Evolutionary conservation across 2,329 filamentous ascomycete species (phyloP).

Genomic region (Canariomyces notabilis): DNA sequence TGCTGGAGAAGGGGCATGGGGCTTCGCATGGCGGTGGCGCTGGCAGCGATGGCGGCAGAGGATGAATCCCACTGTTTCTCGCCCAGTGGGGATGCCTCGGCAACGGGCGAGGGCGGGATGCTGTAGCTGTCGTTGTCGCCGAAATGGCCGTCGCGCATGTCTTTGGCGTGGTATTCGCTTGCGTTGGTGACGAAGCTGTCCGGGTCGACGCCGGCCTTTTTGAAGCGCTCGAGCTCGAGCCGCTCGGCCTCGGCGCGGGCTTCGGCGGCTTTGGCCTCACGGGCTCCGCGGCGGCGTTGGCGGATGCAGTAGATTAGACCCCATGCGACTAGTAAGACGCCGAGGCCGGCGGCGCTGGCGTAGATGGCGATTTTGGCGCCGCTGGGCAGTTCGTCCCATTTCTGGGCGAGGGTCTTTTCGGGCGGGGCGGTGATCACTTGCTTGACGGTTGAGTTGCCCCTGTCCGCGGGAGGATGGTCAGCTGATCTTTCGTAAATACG

Average conservation of each 20-base stretch:
- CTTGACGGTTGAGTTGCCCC: constrained; percentile 53
- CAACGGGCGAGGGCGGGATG: constrained; percentile 27
- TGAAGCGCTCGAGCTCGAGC: constrained; percentile 47
- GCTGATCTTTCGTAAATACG: not conserved
- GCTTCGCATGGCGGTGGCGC: constrained; percentile 20
- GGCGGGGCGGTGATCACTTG: constrained; percentile 39
- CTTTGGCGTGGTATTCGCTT: constrained; percentile 35
- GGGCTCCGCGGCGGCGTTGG: constrained; percentile 48
- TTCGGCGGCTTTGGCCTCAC: constrained; percentile 45
- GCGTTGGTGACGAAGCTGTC: constrained; percentile 38
- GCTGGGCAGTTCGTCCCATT: constrained; percentile 48
- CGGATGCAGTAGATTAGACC: constrained; percentile 50
- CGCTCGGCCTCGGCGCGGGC: constrained; percentile 44
- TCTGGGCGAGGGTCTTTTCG: constrained; percentile 42
- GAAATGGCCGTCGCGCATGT: constrained; percentile 29
- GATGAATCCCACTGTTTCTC: constrained; percentile 29
- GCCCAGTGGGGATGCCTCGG: constrained; percentile 24
- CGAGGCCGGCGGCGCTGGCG: constrained; percentile 42
- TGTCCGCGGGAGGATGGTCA: constrained; percentile 23
- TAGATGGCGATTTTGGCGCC: constrained; percentile 51
- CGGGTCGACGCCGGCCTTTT: constrained; percentile 43
- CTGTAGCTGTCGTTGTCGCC: constrained; percentile 30
- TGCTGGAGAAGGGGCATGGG: constrained; percentile 28
- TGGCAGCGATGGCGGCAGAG: constrained; percentile 15
- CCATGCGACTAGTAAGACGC: constrained; percentile 36